Conservation (phyloP, 2,329 filamentous ascomycete genomes). For the Chrysoporthe austroafricana region DNA sequence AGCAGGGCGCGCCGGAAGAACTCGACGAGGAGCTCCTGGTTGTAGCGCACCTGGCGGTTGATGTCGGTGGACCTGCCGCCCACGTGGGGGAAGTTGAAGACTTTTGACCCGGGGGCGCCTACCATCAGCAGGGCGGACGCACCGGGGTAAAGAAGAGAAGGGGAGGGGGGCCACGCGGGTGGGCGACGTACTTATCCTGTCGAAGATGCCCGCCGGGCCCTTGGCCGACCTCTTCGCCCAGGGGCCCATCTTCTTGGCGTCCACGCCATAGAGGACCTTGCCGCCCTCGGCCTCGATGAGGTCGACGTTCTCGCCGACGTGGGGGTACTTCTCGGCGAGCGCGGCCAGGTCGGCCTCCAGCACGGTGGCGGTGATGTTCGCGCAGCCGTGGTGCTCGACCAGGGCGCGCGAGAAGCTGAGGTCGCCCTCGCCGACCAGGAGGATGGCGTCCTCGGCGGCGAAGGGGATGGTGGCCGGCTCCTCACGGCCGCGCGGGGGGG, state of each 20-base stretch:
- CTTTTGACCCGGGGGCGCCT: background rate
- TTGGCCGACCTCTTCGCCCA: constrained; percentile 47
- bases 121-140: background rate
- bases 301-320: constrained; percentile 63
- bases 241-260: constrained; percentile 67
- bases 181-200: constrained; percentile 62
- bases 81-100: constrained; percentile 98
- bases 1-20: constrained; percentile 64
- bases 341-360: constrained; percentile 61
- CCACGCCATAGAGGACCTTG: constrained; percentile 63
- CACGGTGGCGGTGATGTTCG: constrained; percentile 70
- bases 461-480: constrained; percentile 67
- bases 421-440: constrained; percentile 80
- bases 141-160: background rate
- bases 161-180: background rate
- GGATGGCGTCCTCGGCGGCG: constrained; percentile 65
- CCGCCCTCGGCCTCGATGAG: constrained; percentile 51
- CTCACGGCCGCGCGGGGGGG: constrained; percentile 11
- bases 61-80: constrained; percentile 91
- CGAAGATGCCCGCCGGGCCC: constrained; percentile 54
- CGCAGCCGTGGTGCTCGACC: constrained; percentile 67
- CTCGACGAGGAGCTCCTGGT: constrained; percentile 76
- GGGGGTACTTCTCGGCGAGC: constrained; percentile 75
- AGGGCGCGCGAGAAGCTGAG: constrained; percentile 76
- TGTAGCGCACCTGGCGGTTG: constrained; percentile 90